Evolutionary conservation across 805 yeast species (phyloP).

Genomic region (Lachancea fermentati): DNA sequence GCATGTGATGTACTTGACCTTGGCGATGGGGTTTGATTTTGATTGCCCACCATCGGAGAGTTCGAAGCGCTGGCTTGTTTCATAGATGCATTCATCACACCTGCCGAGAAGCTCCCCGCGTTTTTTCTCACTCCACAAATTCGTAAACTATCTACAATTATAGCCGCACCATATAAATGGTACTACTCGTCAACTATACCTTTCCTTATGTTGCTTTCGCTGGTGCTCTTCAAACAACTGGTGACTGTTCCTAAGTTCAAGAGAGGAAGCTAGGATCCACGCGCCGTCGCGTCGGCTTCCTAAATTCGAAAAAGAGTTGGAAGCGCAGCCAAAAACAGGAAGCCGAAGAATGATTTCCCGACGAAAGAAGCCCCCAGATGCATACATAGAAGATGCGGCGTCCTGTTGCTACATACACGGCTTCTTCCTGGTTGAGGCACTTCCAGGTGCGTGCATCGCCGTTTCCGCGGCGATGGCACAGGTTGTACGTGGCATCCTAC

Average conservation of each 20-base stretch:
- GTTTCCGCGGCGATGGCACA: background rate
- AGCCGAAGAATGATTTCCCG: background rate
- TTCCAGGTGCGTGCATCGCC: background rate
- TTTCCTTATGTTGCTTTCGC: background rate
- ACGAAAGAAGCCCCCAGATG: slow-evolving; percentile 1
- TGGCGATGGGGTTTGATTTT: slow-evolving; percentile 9
- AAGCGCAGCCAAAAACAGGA: background rate
- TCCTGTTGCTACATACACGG: background rate
- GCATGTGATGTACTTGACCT: slow-evolving; percentile 8
- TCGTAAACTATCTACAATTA: background rate
- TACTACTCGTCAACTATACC: background rate
- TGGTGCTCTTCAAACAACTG: background rate
- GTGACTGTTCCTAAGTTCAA: background rate
- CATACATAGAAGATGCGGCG: background rate
- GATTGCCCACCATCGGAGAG: slow-evolving; percentile 8
- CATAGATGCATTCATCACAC: slow-evolving; percentile 5
- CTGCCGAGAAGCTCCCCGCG: background rate
- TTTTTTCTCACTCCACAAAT: background rate
- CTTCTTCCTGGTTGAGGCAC: background rate
- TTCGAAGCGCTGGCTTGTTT: slow-evolving; percentile 4
- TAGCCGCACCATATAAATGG: background rate
- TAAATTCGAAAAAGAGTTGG: slow-evolving; percentile 3
- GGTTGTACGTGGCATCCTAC: too few species aligned
- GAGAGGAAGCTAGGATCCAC: slow-evolving; percentile 6
- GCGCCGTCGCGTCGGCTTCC: slow-evolving; percentile 8